Evolutionary conservation across 73 alveolate species (phyloP), one percentile per base, ranked within the genome.

Genomic region (Paramecium biaurelia): DNA sequence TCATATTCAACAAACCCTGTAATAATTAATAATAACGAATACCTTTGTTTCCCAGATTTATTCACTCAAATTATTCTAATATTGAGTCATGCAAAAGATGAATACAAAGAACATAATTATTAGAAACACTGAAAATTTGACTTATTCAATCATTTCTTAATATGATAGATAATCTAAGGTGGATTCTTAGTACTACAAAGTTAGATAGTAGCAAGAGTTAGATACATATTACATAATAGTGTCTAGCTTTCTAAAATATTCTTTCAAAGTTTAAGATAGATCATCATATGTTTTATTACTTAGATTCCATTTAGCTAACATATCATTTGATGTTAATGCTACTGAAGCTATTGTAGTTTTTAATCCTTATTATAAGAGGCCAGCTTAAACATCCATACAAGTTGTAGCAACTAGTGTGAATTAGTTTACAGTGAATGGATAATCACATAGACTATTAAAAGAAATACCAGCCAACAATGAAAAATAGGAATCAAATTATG

Each of bases 1-100:
- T 57, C 92, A 85, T 85, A 57, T 85, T 85, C 11, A 57, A 72
- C 47, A 85, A 57, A 21, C 92, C 84, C 84, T 63, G 28, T 7
- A 53, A 53, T 53, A 53, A 53, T 45, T 15, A 18, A 3, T 1
- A 53, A 53, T 53, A 53, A 15, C n/a, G 28, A 53, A 6, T 53
- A 53, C 92, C 35, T 85, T 85, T 2, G 92, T 85, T 35, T 72
- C 47, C 92, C 92, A 85, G 24, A 85, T 85, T 56, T 85, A 57
- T n/a, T 57, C 76, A 28, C 76, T 85, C 63, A 85, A 85, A 12
- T 72, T 72, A 11, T 85, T 85, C 10, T 57, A 49, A 34, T 85
- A 85, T 21, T 68, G 92, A 7, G 76, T 85, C 92, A 68, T 57
- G n/a, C 72, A 34, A n/a, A 85, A 85, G 1, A 85, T 85, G 79